phyloP scores from a whole-genome alignment of 768 basidiomycete species.

The Amanita pallidorosea region DNA sequence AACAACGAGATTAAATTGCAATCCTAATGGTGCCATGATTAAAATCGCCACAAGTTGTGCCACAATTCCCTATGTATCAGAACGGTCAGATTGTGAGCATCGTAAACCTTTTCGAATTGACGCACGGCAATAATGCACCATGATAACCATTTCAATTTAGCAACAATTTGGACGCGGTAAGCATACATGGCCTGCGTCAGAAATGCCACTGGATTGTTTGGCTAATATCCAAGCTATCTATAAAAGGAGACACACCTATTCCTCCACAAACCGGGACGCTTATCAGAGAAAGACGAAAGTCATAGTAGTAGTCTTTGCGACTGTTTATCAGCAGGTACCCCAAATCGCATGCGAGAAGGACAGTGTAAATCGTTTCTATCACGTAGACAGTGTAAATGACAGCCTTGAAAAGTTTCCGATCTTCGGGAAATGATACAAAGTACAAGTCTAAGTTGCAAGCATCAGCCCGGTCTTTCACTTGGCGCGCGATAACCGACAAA shows the following conservation, averaged over 20 bases:
- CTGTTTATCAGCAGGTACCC: not conserved
- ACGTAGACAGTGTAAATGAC: conserved; percentile 9
- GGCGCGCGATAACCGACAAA: not conserved
- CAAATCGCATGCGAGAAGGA: not conserved
- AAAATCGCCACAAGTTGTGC: not conserved
- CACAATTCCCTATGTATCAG: not conserved
- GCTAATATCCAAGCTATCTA: no score
- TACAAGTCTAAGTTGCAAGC: not conserved
- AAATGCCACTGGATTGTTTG: not conserved
- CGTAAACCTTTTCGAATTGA: not conserved
- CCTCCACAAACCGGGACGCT: not conserved
- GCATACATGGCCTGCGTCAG: not conserved
- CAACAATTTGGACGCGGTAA: not conserved
- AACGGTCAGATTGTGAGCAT: no score
- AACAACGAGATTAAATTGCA: not conserved
- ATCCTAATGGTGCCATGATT: not conserved
- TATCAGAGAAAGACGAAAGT: not conserved
- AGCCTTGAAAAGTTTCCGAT: conserved; percentile 2
- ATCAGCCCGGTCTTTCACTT: not conserved
- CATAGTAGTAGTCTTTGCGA: not conserved
- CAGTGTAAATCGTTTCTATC: conserved; percentile 8
- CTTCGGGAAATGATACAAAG: not conserved
- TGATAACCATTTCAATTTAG: not conserved
- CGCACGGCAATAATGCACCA: not conserved
- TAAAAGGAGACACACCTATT: not conserved